Percentiles rank a stretch among this genome's conserved stretches.
These are phyloP conservation scores for Pogostemon cablin DNA, from an alignment of 257 asterid species.

Conservation along the genomic window DNA sequence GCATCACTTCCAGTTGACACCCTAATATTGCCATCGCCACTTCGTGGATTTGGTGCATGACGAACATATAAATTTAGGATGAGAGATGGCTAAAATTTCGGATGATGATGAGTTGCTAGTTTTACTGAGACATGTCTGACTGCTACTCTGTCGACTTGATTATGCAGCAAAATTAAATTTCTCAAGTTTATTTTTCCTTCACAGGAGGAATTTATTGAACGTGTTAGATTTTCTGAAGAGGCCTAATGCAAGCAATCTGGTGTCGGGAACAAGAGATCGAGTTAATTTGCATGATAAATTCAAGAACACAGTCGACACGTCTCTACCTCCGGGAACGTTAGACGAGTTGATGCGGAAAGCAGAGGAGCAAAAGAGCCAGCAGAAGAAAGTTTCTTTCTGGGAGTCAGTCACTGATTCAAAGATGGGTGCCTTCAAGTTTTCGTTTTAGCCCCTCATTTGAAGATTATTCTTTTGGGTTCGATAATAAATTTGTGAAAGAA, in stretches of 20 bases:
- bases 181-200: constrained; percentile 16
- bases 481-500: too few relatives aligned
- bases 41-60: neutral
- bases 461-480: too few relatives aligned
- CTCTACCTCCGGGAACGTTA: constrained; percentile 67
- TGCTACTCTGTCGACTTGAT: constrained; percentile 1
- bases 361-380: constrained; percentile 57
- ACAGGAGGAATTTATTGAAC: constrained; percentile 86
- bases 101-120: neutral
- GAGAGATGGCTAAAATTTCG: neutral
- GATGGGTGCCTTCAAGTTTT: constrained; percentile 88
- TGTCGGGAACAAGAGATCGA: constrained; percentile 90
- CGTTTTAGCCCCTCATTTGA: constrained; percentile 44
- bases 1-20: too few relatives aligned
- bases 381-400: constrained; percentile 82
- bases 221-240: constrained; percentile 81
- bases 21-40: neutral
- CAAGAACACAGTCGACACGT: constrained; percentile 60
- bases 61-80: neutral
- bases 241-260: constrained; percentile 89
- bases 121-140: neutral
- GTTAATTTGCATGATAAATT: constrained; percentile 77
- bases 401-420: constrained; percentile 78
- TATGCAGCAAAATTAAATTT: constrained; percentile 22
- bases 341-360: constrained; percentile 54